Evolutionary conservation across 2,329 filamentous ascomycete species (phyloP).

Genomic region (Coniochaeta hoffmannii): DNA sequence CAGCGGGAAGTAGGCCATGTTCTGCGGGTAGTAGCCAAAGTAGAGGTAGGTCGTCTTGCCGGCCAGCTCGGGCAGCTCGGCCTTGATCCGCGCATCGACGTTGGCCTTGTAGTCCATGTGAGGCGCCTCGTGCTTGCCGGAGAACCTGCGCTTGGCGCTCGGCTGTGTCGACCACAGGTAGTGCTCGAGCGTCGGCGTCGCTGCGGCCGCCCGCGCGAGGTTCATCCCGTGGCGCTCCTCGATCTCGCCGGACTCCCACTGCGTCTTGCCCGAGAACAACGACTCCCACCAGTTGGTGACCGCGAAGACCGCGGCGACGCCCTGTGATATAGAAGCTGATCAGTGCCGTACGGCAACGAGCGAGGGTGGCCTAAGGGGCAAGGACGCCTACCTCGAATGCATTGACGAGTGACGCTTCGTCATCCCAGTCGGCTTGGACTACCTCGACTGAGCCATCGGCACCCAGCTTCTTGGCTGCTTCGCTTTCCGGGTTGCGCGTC

Average conservation of each 20-base stretch:
- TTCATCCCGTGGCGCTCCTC: slow-evolving; percentile 31
- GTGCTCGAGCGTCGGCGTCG: slow-evolving; percentile 26
- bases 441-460: slow-evolving; percentile 14
- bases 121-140: slow-evolving; percentile 21
- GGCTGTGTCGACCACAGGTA: slow-evolving; percentile 36
- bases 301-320: slow-evolving; percentile 16
- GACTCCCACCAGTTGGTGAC: slow-evolving; percentile 21
- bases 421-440: slow-evolving; percentile 14
- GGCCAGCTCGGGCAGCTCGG: slow-evolving; percentile 17
- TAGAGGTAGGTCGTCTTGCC: slow-evolving; percentile 29
- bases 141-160: slow-evolving; percentile 18
- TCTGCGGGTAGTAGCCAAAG: slow-evolving; percentile 22
- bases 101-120: slow-evolving; percentile 32
- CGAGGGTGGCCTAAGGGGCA: too few relatives aligned
- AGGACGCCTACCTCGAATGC: slow-evolving; percentile 13
- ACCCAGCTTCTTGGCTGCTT: slow-evolving; percentile 11
- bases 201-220: slow-evolving; percentile 28
- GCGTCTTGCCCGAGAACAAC: slow-evolving; percentile 8
- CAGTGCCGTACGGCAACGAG: too few relatives aligned
- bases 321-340: slow-evolving; percentile 4
- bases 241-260: slow-evolving; percentile 22
- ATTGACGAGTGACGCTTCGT: slow-evolving; percentile 7
- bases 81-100: slow-evolving; percentile 29
- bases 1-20: slow-evolving; percentile 12
- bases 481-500: slow-evolving; percentile 14